Evolutionary conservation across 805 yeast genomes (phyloP).

Genomic region (Huiozyma naganishii): DNA sequence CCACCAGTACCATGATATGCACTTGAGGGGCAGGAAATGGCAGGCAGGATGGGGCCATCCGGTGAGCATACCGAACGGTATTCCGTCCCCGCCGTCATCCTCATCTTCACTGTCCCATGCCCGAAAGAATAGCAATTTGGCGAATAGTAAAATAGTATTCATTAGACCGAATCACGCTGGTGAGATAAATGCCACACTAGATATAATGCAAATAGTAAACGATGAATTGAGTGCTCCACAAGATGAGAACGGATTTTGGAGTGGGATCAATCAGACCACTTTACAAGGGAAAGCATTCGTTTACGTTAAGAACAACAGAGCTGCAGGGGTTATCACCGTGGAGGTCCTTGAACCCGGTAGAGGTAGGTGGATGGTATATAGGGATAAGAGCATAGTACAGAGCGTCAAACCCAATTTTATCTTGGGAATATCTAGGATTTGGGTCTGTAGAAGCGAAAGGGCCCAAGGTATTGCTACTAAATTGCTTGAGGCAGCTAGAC

Average conservation of each 20-base stretch:
- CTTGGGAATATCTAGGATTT: conserved; percentile 42
- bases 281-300: conserved; percentile 38
- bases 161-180: conserved; percentile 22
- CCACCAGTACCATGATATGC: conserved; percentile 38
- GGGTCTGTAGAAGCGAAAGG: conserved; percentile 37
- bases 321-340: conserved; percentile 47
- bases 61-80: conserved; percentile 4
- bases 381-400: conserved; percentile 41
- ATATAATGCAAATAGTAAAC: conserved; percentile 44
- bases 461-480: conserved; percentile 39
- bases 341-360: conserved; percentile 30
- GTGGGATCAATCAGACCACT: conserved; percentile 5
- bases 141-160: conserved; percentile 27
- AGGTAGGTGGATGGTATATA: conserved; percentile 52
- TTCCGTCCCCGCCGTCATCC: conserved; percentile 5
- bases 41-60: conserved; percentile 27
- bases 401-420: conserved; percentile 30
- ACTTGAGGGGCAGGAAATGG: conserved; percentile 44
- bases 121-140: neutral
- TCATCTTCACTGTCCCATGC: conserved; percentile 5
- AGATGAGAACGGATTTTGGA: conserved; percentile 35
- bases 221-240: conserved; percentile 49
- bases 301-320: conserved; percentile 34
- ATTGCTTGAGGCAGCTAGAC: conserved; percentile 35
- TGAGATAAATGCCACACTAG: conserved; percentile 29